phyloP scores from a whole-genome alignment of 176 grass and related monocot species.

The maize (Zea mays) region DNA sequence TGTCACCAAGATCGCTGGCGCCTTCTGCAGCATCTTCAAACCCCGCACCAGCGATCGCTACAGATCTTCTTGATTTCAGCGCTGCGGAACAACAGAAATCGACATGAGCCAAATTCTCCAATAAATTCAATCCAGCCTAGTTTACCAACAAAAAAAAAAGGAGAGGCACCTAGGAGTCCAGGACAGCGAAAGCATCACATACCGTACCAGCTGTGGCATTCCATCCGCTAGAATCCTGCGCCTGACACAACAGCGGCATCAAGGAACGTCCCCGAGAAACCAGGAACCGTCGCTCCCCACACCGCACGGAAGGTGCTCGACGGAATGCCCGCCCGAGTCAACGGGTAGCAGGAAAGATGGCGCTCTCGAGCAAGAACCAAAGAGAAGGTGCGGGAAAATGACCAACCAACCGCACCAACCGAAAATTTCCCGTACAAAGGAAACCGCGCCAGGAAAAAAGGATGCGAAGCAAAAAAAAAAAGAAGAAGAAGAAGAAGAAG shows the following conservation, averaged over 20 bases:
- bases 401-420: slow-evolving; percentile 27
- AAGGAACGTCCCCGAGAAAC: background rate
- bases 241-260: slow-evolving; percentile 24
- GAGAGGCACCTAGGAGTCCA: too few relatives aligned
- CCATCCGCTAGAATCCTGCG: slow-evolving; percentile 30
- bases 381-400: background rate
- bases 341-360: background rate
- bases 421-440: too few relatives aligned
- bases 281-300: slow-evolving; percentile 4
- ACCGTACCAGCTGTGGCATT: slow-evolving; percentile 41
- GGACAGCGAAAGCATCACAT: background rate
- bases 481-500: too few relatives aligned
- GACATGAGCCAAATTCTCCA: slow-evolving; percentile 7
- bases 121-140: background rate
- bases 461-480: background rate
- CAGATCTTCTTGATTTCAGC: slow-evolving; percentile 43
- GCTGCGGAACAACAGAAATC: slow-evolving; percentile 30
- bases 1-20: slow-evolving; percentile 1
- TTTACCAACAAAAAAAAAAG: background rate
- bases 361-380: background rate
- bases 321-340: slow-evolving; percentile 42
- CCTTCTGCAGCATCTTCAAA: slow-evolving; percentile 25
- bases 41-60: background rate
- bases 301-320: slow-evolving; percentile 25
- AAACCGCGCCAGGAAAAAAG: background rate